Conservation (phyloP, 305 asterid genomes). For the Coffea humblotiana region DNA sequence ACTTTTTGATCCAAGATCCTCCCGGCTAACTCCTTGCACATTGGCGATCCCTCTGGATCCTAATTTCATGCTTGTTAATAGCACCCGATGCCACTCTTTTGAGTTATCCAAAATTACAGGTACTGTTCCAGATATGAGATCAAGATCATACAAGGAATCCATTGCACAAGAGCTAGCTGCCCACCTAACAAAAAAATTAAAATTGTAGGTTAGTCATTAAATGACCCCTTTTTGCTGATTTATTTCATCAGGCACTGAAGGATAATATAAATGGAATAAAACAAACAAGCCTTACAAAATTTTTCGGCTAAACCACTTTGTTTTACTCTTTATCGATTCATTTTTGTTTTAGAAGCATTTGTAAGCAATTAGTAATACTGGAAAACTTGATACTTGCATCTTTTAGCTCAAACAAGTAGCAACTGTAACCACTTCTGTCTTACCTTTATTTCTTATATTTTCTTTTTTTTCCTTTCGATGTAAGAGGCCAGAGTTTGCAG, state of each 20-base stretch:
- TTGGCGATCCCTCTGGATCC: conserved; percentile 88
- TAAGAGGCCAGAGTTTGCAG: neutral
- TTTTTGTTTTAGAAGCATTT: neutral
- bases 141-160: conserved; percentile 83
- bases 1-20: conserved; percentile 60
- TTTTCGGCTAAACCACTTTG: neutral
- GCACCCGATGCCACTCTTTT: conserved; percentile 78
- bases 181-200: conserved; percentile 53
- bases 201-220: neutral
- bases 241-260: neutral
- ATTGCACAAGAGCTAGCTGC: conserved; percentile 65
- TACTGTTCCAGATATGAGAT: conserved; percentile 63
- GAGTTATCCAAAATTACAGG: conserved; percentile 94
- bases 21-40: conserved; percentile 41
- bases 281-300: neutral
- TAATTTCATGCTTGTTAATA: conserved; percentile 84
- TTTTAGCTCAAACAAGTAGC: neutral
- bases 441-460: neutral
- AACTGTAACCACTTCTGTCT: neutral
- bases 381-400: neutral
- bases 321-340: neutral
- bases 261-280: neutral
- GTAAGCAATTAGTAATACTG: neutral
- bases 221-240: neutral
- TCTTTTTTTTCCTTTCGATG: neutral